Base-by-base conservation (phyloP, 805 yeast species). In the Candida loeiensis region DNA sequence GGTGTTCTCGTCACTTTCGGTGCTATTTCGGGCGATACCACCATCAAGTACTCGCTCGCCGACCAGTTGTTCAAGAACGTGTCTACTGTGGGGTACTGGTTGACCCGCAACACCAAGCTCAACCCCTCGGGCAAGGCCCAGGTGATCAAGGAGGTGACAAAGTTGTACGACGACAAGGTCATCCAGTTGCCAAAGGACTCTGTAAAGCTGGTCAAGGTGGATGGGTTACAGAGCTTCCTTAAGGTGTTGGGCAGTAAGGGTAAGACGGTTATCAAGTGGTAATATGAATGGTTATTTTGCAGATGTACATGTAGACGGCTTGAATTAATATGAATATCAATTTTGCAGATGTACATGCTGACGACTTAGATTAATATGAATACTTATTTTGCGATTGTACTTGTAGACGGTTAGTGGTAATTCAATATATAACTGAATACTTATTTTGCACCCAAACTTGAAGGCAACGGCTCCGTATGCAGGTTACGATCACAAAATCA, bases 71-170 rank as follows among this genome's bases (percentile, higher is more conserved):
- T 51, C 46, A 63, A 61, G 40, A 59, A 62, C 43, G 48, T 63
- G 38, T 51, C 60, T 14, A 48, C 61, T 18, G 48, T 41, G 14
- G 55, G 63, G n/a, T 63, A 57, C 50, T 63, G 68, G 68, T 49
- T 63, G 31, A 58, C 63, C 20, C 42, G 52, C 15, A 61, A 61
- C 40, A 51, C 46, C 32, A 43, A 40, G 25, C 28, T 22, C 5
- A 33, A 84, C 50, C 93, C 95, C 2, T 70, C 72, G 24, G 69
- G 72, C 26, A 84, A 84, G 57, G 68, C 69, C 30, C 64, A 67
- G 2, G n/a, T 32, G n/a, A 24, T 37, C 27, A 47, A 63, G 5
- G 75, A 69, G 25, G 66, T 88, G 36, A 68, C 83, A 32, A 65
- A 76, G 37, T 63, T 83, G 47, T 82, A 81, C 59, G 66, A 79